Conservation (phyloP, 2,329 filamentous ascomycete genomes). For the Lachnellula willkommii region DNA sequence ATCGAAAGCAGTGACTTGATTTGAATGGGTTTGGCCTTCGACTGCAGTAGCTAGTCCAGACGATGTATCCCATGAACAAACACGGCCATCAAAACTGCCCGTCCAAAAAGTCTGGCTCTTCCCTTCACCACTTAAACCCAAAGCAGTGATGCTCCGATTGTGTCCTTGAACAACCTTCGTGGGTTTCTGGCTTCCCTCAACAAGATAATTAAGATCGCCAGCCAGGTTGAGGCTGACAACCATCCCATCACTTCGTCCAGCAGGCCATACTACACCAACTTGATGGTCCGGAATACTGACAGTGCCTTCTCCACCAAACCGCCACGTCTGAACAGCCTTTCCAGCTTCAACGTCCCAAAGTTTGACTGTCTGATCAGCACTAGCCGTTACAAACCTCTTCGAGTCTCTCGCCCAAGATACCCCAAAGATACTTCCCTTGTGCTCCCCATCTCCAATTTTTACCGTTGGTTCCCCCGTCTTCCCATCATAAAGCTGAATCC, state of each 20-base stretch:
- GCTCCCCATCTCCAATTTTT: conserved; percentile 74
- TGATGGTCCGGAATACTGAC: conserved; percentile 79
- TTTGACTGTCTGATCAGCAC: conserved; percentile 89
- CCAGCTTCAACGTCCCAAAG: conserved; percentile 86
- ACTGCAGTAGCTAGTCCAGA: conserved; percentile 64
- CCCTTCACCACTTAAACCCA: conserved; percentile 50
- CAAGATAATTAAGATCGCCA: conserved; percentile 86
- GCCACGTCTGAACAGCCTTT: conserved; percentile 75
- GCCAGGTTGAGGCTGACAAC: conserved; percentile 85
- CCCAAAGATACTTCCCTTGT: conserved; percentile 88
- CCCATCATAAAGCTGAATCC: conserved; percentile 92
- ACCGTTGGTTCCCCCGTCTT: conserved; percentile 82
- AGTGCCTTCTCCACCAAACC: conserved; percentile 67
- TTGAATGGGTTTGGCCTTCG: conserved; percentile 77
- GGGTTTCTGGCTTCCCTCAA: conserved; percentile 64
- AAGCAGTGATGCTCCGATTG: conserved; percentile 81
- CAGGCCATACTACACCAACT: conserved; percentile 87
- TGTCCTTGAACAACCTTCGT: conserved; percentile 75
- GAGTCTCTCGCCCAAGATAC: conserved; percentile 88
- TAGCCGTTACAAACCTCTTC: conserved; percentile 81
- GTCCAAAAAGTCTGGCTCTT: conserved; percentile 66
- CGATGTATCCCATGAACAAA: conserved; percentile 76
- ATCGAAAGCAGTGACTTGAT: conserved; percentile 76
- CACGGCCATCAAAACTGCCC: conserved; percentile 85
- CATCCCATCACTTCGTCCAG: conserved; percentile 74